Base-by-base conservation (phyloP, 208 protist species). In the Leishmania tropica region DNA sequence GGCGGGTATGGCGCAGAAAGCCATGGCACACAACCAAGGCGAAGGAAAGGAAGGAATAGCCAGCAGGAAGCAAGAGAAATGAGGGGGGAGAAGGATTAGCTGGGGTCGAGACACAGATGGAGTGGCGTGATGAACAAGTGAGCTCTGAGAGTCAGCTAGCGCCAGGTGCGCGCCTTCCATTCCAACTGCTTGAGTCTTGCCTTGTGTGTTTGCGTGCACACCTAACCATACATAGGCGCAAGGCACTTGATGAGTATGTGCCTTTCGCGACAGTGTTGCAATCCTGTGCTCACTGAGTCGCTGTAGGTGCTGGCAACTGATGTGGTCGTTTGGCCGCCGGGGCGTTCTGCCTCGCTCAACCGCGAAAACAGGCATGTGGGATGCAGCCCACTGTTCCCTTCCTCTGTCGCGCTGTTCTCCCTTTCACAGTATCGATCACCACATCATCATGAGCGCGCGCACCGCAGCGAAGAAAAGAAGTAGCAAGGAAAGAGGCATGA, bases 61-160 rank as follows among this genome's bases (percentile, higher is more conserved):
- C 35, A 21, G 53, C 21, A 53, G 70, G 85, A 88, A 82, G n/a
- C 70, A 81, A 84, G 72, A 86, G 72, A 71, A 71, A 24, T 7
- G 40, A 31, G 28, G 8, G 45, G 40, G 42, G 21, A 45, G 67
- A 45, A 48, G 40, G 3, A 47, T 21, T 28, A 5, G 40, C 48
- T 28, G 51, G n/a, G 3, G 72, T 21, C n/a, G 73, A 62, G 11
- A 62, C 35, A 24, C 48, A 13, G 68, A 21, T 42, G 53, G 19
- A 28, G 11, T 56, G 45, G 31, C 21, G 54, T 53, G 24, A 51
- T 35, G 45, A 17, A 21, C 42, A 10, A 54, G 65, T n/a, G 40
- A 11, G 3, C 40, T 28, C 37, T 31, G 21, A 17, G 28, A 51
- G n/a, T 13, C 42, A 31, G 24, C 70, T 74, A 19, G 45, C 21